Base-by-base conservation (phyloP, 2,329 filamentous ascomycete species). In the Pestalotiopsis sp. region DNA sequence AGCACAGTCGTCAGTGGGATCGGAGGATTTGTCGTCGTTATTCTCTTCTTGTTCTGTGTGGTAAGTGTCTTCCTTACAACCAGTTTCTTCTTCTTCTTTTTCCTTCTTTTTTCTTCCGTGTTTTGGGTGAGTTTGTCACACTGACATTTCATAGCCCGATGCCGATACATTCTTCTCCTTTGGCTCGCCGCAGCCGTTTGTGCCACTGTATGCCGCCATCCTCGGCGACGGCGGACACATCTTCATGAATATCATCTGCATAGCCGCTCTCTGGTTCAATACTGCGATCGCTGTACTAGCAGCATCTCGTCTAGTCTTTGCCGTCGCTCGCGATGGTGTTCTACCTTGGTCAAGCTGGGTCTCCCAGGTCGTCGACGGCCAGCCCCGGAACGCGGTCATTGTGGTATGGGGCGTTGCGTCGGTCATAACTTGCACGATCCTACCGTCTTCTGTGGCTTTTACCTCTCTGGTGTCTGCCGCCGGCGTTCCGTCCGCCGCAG, bases 301-400 rank as follows among this genome's bases (percentile, higher is more conserved):
- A 7, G 86, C 86, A 14, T 90, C 87, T 4, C 84, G 88, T n/a
- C 81, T 90, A 2, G 87, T 90, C 71, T 90, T 89, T 75, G 88
- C 88, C 57, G 87, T 90, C 4, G 88, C 88, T 36, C 83, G 88
- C 60, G 88, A 90, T 73, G 87, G 87, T 45, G 86, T 90, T 23
- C 80, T 90, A 2, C 88, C 88, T 0, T 89, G 85, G 77, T 89
- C 87, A 1, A 74, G 81, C 41, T 89, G 87, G 85, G 88, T 90
- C 58, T 85, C 87, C 4, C 77, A 81, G 20, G 87, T 90, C 2
- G 77, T 82, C 9, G 80, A 83, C 27, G 88, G 87, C 65, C 87
- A 90, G 70, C 89, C 89, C 0, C 83, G 84, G 14, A 89, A 90
- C 72, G 88, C 88, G 4, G 85, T 90, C 58, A 83, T 88, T 20